Base-by-base conservation (phyloP, 2,329 filamentous ascomycete species). In the Ilyonectria sp. region DNA sequence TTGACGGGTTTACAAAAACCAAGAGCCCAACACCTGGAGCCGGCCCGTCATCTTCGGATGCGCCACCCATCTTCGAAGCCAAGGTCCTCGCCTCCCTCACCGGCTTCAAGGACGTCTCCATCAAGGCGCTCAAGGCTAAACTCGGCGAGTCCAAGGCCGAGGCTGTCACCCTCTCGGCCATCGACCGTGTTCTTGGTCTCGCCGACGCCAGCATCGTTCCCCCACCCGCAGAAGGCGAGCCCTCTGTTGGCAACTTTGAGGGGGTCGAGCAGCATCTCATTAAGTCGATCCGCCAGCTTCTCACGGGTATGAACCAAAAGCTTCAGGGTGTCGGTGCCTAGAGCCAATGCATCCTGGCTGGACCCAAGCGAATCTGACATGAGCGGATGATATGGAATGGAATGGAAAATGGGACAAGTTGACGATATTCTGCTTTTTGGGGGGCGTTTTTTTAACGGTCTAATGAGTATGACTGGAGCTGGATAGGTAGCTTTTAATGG, bases 171-270 rank as follows among this genome's bases (percentile, higher is more conserved):
- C 74, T 87, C 35, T 87, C 85, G 2, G 85, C 86, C 13, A 85
- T 87, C 53, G 83, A 87, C 68, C 84, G 85, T 23, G 84, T 85
- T 2, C 77, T 87, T 7, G 86, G 85, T 3, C 80, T 87, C 19
- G 81, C 84, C 4, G 80, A 83, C 37, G 79, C 79, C 5, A 86
- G 83, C 68, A 81, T 83, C 29, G 76, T 82, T 21, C 76, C 80
- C 2, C 79, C 78, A 5, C 72, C 75, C 5, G 75, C 70, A 6
- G 79, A 80, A 50, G 77, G 77, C n/a, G 77, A 81, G 60, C 63
- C 75, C 17, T 67, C 72, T 23, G 72, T 69, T 7, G 76, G 76
- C 37, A 79, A 79, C 58, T 78, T 83, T 56, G 82, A 83, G 55
- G 79, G 79, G 19, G 75, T 84, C 23, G 82, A 84, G 74, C 77